phyloP scores from a whole-genome alignment of 805 yeast genomes.

The Kodamaea nitidulidarum region DNA sequence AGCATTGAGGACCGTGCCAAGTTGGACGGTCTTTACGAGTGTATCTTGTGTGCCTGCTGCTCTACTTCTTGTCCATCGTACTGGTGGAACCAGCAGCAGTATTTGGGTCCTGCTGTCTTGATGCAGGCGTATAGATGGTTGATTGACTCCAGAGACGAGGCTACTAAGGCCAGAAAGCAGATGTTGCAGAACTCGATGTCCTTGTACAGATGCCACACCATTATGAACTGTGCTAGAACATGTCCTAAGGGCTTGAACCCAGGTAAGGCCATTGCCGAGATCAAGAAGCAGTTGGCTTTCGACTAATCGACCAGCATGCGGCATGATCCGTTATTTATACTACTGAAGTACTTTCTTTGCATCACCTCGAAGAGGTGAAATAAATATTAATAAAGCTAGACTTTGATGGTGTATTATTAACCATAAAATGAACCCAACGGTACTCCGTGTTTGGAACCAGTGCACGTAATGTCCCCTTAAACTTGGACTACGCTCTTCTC shows the following conservation, averaged over 20 bases:
- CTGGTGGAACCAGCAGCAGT: slow-evolving; percentile 99
- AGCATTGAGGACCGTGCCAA: slow-evolving; percentile 89
- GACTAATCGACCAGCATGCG: slow-evolving; percentile 36
- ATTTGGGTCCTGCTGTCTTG: slow-evolving; percentile 96
- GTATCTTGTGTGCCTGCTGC: slow-evolving; percentile 98
- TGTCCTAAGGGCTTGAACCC: slow-evolving; percentile 99
- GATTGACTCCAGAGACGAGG: slow-evolving; percentile 94
- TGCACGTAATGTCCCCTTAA: no score
- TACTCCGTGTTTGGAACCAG: no score
- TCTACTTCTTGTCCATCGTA: slow-evolving; percentile 98
- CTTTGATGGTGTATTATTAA: background rate
- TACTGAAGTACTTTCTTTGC: slow-evolving; percentile 2
- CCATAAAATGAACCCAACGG: no score
- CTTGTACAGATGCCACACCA: slow-evolving; percentile 97
- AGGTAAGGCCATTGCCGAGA: slow-evolving; percentile 94
- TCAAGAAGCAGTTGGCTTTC: slow-evolving; percentile 88
- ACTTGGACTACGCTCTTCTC: no score
- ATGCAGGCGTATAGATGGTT: slow-evolving; percentile 99
- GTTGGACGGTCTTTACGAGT: slow-evolving; percentile 94
- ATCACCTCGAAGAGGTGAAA: slow-evolving; percentile 2
- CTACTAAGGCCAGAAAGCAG: slow-evolving; percentile 72
- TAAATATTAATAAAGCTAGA: background rate
- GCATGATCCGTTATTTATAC: slow-evolving; percentile 6
- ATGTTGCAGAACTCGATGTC: slow-evolving; percentile 97
- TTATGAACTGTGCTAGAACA: slow-evolving; percentile 96